Base-by-base conservation (phyloP, 352 stramenopile species). In the Globisporangium megalacanthum region DNA sequence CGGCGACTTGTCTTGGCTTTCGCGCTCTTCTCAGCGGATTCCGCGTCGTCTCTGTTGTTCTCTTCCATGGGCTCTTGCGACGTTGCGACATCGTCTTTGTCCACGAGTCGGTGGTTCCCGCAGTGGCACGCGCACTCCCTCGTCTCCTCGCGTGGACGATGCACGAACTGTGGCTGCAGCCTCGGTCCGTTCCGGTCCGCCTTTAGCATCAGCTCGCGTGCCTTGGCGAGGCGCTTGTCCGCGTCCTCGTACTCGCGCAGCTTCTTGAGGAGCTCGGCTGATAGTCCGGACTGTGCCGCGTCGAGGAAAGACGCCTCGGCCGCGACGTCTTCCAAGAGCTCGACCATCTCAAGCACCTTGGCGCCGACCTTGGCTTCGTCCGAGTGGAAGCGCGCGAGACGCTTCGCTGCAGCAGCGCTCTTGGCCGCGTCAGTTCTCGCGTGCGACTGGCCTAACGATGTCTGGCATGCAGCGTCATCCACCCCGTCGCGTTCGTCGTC, bases 281-380 rank as follows among this genome's bases (percentile, higher is more conserved):
- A 69, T 10, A 75, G 39, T 0, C 20, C 56, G 9, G 59, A 60
- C 15, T 56, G 49, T 37, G 53, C 64, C 4, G 64, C 59, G 36
- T 77, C 65, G 4, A 80, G 60, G 13, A 87, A 64, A 0, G 71
- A 76, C 0, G 79, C 65, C 36, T 88, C 77, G 1, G 63, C 70
- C 2, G 79, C 73, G 0, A 89, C 47, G 6, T 86, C 79, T 60
- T 88, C 69, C 15, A 84, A 46, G 11, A 89, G 50, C 15, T 84
- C 77, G 29, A 83, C 61, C 29, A 86, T 58, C 8, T 83, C 79
- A 25, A 83, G 75, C 9, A 87, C 65, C 49, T 64, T 72, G 17
- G 74, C 74, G 2, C 57, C 60, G 25, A 89, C 66, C 2, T 72
- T 72, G 37, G 75, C 77, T 58, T 88, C 73, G 47, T 82, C 68